Base-by-base conservation (phyloP, 495 filamentous ascomycete genomes). In the Lepidopterella palustris region DNA sequence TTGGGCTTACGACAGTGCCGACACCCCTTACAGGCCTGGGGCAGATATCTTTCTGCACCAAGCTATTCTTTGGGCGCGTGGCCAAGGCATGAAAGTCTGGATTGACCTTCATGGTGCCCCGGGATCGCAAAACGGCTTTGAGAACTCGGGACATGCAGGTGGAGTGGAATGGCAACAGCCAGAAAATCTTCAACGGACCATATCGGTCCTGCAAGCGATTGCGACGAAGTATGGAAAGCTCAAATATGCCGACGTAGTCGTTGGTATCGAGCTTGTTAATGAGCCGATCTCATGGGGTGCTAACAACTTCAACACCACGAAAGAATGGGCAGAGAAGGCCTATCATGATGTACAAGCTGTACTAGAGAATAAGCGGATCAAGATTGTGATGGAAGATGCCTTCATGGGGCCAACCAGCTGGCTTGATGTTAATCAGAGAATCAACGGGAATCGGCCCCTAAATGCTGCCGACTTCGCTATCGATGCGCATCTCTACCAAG, bases 41-140 rank as follows among this genome's bases (percentile, higher is more conserved):
- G 66, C 72, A 11, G 68, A 72, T 32, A 65, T 51, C 3, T 77
- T 73, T 58, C 70, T 78, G 3, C 73, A 77, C 27, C 64, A 71
- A 45, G 74, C 73, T 3, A 70, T 78, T 23, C 64, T 57, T 6
- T 78, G 75, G 75, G 74, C 75, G 1, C 62, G 72, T 42, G 62
- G 59, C 13, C 35, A 63, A 23, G 68, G 64, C 8, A 70, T 78
- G 67, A 72, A 73, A 63, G 72, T 77, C 48, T 70, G 68, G 68
- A 55, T 76, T 31, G 74, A 75, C 48, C 65, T 63, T 49, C 73
- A 74, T 49, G 73, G 73, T 27, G 65, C 65, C 31, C 75, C 75
- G 32, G 75, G 75, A 2, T 70, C 66, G 13, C 75, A 77, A 58
- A 78, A 77, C 58, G 75, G 75, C 15, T 74, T 72, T 50, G 71